phyloP scores from a whole-genome alignment of 257 asterid species.

The Solanum tacnaense region DNA sequence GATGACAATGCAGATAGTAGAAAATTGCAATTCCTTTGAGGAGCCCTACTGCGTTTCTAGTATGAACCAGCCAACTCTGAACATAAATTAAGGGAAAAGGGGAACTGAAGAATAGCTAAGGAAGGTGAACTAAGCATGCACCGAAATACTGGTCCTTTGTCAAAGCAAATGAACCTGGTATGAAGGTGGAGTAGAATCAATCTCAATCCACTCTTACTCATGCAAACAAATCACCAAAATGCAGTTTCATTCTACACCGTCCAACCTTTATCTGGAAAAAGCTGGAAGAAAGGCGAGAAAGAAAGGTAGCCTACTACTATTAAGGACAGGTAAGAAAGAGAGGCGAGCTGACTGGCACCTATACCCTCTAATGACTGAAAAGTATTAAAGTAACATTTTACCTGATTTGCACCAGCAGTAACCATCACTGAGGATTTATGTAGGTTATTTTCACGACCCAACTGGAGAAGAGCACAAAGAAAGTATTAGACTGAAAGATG shows the following conservation, averaged over 20 bases:
- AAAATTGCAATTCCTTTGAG: not conserved
- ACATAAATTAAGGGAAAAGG: not conserved
- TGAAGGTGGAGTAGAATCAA: not conserved
- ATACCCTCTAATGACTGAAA: not conserved
- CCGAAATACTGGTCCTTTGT: not conserved
- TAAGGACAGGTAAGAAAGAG: not conserved
- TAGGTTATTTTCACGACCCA: slow-evolving; percentile 55
- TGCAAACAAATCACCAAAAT: not conserved
- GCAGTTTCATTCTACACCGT: not conserved
- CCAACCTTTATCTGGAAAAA: not conserved
- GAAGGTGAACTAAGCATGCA: not conserved
- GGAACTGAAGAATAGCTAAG: not conserved
- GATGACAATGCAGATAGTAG: not conserved
- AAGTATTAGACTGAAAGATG: not conserved
- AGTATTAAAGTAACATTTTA: slow-evolving; percentile 5
- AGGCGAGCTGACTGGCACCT: not conserved
- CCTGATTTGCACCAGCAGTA: slow-evolving; percentile 99
- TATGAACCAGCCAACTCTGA: not conserved
- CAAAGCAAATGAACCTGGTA: not conserved
- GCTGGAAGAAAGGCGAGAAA: not conserved
- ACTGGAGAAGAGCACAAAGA: slow-evolving; percentile 28
- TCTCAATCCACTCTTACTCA: not conserved
- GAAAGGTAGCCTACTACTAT: not conserved
- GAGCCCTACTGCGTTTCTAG: not conserved
- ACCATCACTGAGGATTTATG: slow-evolving; percentile 90